A percentile compares a stretch with the other conserved stretches of the same genome.
phyloP scores from a whole-genome alignment of 306 rosid genomes.

The Rosa multiflora region DNA sequence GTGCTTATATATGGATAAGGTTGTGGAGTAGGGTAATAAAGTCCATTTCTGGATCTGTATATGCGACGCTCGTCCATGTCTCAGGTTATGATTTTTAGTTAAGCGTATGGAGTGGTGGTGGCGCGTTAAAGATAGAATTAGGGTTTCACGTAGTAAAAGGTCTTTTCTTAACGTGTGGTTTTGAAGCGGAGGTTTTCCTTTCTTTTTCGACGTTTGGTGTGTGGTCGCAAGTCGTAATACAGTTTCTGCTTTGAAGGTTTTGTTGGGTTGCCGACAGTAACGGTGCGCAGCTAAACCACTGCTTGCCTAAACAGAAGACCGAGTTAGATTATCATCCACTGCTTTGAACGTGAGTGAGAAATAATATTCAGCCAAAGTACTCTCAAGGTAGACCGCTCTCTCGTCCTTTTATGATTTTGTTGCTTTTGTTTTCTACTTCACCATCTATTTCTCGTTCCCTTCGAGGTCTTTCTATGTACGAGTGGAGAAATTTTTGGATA shows the following conservation, averaged over 20 bases:
- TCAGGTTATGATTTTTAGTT: background rate
- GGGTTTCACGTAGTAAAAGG: constrained; percentile 39
- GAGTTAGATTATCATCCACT: background rate
- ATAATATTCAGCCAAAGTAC: background rate
- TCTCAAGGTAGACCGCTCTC: constrained; percentile 1
- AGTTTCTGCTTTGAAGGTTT: constrained; percentile 6
- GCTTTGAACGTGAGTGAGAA: background rate
- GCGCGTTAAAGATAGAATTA: constrained; percentile 4
- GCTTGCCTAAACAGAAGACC: background rate
- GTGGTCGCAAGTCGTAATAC: background rate
- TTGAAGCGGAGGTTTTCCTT: constrained; percentile 4
- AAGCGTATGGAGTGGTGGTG: background rate
- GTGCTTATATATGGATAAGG: background rate
- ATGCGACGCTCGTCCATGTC: background rate
- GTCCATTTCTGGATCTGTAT: constrained; percentile 24
- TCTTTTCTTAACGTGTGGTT: constrained; percentile 7
- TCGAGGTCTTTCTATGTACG: background rate
- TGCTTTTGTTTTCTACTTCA: background rate
- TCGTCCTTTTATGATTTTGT: background rate
- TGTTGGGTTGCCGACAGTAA: background rate
- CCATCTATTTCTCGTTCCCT: background rate
- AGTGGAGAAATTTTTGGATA: background rate
- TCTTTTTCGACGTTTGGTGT: constrained; percentile 1
- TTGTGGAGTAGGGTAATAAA: background rate
- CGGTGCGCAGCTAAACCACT: background rate